Evolutionary conservation across 371 early-diverging fungal genomes (phyloP), one percentile per base, ranked within the genome.

Genomic region (Rhizopus arrhizus): DNA sequence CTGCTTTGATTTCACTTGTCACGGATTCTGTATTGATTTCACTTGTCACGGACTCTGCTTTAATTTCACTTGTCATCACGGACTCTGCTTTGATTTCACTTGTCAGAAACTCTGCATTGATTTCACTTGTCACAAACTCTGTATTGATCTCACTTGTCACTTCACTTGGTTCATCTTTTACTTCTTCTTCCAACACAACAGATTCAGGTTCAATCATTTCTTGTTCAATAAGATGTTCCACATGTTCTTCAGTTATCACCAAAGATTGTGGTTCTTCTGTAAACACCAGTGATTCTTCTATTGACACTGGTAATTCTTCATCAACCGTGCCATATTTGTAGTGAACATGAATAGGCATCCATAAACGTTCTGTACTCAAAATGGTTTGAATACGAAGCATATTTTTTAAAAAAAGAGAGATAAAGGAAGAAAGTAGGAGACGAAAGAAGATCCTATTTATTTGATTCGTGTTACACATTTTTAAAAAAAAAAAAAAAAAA

Each of bases 311-410:
- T 48, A 29, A 15, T 15, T 43, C 13, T 3, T 43, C 43, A 13
- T 5, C 15, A 1, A 43, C 8, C 59, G 42, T 5, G 45, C 9
- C 56, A 46, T 33, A 53, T 15, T 13, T 50, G 48, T 22, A 54
- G 40, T 57, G 42, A 46, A 16, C 22, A 22, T 33, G 56, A 33
- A 33, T 22, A 33, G 56, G 10, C 9, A 32, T 33, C 68, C 68
- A 67, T 52, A 67, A 42, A 9, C 47, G 42, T 43, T 67, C 63
- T 28, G 56, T 67, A 29, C 59, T 62, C 16, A 67, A 22, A 10
- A 67, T 41, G 35, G 58, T 62, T 29, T 62, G 58, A n/a, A 67
- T 56, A 41, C 68, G 62, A 51, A 67, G 60, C 68, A 67, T 67
- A 3, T 45, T 51, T 13, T n/a, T 16, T 50, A 15, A 50, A 52